Base-by-base conservation (phyloP, 2,329 filamentous ascomycete genomes). In the Verticillium tricorpus region DNA sequence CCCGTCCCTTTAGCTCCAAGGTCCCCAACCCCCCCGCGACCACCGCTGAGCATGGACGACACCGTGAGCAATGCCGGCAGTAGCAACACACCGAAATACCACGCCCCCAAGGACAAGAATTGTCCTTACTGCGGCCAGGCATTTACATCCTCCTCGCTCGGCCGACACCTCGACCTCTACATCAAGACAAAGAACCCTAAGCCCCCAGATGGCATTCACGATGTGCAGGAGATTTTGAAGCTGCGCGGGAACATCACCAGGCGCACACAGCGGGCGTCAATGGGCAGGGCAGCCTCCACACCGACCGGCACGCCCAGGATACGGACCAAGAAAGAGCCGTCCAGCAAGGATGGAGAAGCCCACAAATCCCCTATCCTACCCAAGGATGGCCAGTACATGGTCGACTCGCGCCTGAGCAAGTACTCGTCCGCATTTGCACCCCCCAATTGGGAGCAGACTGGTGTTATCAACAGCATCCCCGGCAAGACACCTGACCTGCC, bases 171-270 rank as follows among this genome's bases (percentile, higher is more conserved):
- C 67, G 94, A 98, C 74, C 85, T 97, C 45, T 97, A 96, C 75
- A 93, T 97, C 70, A 93, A 93, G 72, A 89, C 93, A 63, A 96
- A 93, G 78, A 97, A 97, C 74, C 92, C 94, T 1, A 95, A 93
- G 75, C 84, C 89, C 1, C 80, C 90, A 7, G 94, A 98, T 76
- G 93, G 93, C 58, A 78, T 97, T 56, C 94, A 98, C 76, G 84
- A 96, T 78, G 91, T 97, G 62, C 91, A 94, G 8, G 91, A 92
- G 74, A 98, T 98, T 70, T 85, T 86, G 67, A 91, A 90, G 75
- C 80, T 96, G 70, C 87, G 94, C 60, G 91, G 92, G 55, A 85
- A 87, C 64, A 96, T 98, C 74, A 98, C 94, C 31, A 84, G 94
- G 66, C 85, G 94, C 63, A 92, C 97, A 72, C 88, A 92, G 2